Evolutionary conservation across 2,329 filamentous ascomycete genomes (phyloP).

Genomic region (Westerdykella sp.): DNA sequence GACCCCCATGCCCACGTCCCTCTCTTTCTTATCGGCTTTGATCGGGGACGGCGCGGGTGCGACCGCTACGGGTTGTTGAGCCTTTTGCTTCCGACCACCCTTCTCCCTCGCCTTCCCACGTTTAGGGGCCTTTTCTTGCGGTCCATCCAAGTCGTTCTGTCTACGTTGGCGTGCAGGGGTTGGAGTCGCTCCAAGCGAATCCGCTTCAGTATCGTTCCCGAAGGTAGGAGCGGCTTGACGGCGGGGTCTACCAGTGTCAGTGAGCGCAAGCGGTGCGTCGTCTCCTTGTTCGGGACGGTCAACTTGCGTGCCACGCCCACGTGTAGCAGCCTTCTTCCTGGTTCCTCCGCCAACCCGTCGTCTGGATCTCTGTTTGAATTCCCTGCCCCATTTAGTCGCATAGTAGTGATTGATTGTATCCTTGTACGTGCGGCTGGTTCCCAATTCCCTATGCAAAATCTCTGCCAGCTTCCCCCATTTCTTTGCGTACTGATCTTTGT

Average conservation of each 20-base stretch:
- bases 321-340: constrained; percentile 32
- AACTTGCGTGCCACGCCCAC: constrained; percentile 50
- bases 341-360: constrained; percentile 14
- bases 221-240: constrained; percentile 62
- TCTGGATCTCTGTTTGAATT: constrained; percentile 59
- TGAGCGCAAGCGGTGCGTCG: constrained; percentile 37
- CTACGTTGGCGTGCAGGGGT: constrained; percentile 32
- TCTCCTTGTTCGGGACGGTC: constrained; percentile 37
- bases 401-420: constrained; percentile 85
- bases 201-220: constrained; percentile 60
- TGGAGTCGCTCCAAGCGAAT: constrained; percentile 38
- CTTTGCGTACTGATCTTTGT: constrained; percentile 65
- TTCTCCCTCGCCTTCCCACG: constrained; percentile 39
- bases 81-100: constrained; percentile 36
- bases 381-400: constrained; percentile 66
- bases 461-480: constrained; percentile 76
- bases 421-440: constrained; percentile 62
- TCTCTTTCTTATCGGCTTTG: constrained; percentile 31
- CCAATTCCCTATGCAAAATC: constrained; percentile 44
- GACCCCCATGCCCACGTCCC: constrained; percentile 16
- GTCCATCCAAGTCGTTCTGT: constrained; percentile 28
- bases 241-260: constrained; percentile 46
- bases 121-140: constrained; percentile 36
- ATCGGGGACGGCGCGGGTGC: constrained; percentile 32
- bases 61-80: constrained; percentile 35